Conservation (phyloP, 164 flowering plant genomes). For the Vitis riparia region DNA sequence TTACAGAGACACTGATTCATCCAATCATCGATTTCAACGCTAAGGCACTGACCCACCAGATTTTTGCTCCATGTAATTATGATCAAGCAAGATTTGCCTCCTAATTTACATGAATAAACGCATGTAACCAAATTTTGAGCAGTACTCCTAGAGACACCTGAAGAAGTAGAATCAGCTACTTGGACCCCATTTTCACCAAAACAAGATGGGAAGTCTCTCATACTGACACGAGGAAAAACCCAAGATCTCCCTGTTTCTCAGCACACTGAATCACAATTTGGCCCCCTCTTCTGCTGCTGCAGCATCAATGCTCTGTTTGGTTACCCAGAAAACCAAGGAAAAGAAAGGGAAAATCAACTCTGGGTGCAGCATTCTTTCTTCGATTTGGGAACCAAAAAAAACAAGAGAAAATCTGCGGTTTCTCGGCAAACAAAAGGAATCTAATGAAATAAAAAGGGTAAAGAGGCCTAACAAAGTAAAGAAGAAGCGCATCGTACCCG, state of each 20-base stretch:
- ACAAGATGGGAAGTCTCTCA: too few relatives aligned
- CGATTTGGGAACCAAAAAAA: not conserved
- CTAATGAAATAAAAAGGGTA: not conserved
- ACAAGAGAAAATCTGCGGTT: not conserved
- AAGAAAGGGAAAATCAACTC: too few relatives aligned
- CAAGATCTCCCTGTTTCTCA: not conserved
- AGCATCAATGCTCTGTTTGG: not conserved
- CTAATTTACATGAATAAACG: conserved; percentile 23
- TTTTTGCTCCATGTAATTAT: conserved; percentile 30
- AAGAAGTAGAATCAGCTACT: not conserved
- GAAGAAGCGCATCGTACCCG: not conserved
- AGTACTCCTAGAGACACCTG: conserved; percentile 11
- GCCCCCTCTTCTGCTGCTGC: not conserved
- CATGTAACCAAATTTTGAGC: conserved; percentile 33
- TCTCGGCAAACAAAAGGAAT: not conserved
- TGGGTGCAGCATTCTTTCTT: too few relatives aligned
- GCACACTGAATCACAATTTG: not conserved
- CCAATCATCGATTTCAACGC: conserved; percentile 12
- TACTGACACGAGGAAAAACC: conserved; percentile 13
- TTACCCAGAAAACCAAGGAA: not conserved
- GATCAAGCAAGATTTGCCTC: conserved; percentile 24
- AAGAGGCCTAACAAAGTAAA: not conserved
- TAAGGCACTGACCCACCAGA: conserved; percentile 33
- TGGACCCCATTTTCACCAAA: too few relatives aligned
- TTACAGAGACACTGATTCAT: conserved; percentile 19